Percentiles rank a stretch among this genome's conserved stretches.
Conservation (phyloP, 495 filamentous ascomycete genomes). For the Tuber indicum region DNA sequence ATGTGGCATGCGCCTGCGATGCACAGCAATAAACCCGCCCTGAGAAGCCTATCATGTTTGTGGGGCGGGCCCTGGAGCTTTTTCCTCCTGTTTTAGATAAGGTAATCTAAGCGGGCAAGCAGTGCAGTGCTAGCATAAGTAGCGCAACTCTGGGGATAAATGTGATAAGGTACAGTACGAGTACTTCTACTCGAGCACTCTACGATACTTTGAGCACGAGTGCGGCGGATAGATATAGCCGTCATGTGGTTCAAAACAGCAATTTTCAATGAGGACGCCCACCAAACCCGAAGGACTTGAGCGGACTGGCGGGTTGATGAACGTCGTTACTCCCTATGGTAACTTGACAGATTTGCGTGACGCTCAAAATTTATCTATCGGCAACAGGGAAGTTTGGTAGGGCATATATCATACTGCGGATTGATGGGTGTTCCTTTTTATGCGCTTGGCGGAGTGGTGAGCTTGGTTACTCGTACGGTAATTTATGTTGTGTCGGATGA, state of each 20-base stretch:
- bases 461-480: not conserved
- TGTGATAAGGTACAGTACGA: not conserved
- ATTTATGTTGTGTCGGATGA: not conserved
- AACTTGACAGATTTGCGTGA: not conserved
- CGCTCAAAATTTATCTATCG: not conserved
- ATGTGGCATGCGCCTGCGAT: not conserved
- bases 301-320: not conserved
- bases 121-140: not conserved
- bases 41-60: not conserved
- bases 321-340: not conserved
- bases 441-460: not conserved
- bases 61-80: not conserved
- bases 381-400: not conserved
- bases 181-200: no score
- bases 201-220: not conserved
- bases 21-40: not conserved
- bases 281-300: not conserved
- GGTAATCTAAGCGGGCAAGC: not conserved
- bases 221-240: not conserved
- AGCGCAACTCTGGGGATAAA: slow-evolving; percentile 1
- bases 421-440: not conserved
- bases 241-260: not conserved
- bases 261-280: not conserved
- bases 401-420: not conserved
- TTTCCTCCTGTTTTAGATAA: not conserved